These are phyloP conservation scores for Erythrobasidium hasegawianum DNA, from an alignment of 1,284 basidiomycete species.

Conservation along the genomic window DNA sequence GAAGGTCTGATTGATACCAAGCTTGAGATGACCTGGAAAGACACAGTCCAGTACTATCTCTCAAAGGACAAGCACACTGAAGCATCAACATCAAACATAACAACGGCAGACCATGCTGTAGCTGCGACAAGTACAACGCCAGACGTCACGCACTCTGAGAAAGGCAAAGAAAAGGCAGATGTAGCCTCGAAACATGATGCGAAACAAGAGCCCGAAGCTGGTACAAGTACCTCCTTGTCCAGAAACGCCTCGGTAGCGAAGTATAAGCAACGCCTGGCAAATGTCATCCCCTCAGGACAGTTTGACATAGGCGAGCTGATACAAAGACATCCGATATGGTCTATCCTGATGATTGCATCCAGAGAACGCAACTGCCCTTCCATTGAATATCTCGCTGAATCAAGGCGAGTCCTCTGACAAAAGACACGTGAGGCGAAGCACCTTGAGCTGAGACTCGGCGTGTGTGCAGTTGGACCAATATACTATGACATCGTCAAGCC, in stretches of 20 bases:
- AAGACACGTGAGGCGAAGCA: background rate
- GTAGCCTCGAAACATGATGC: background rate
- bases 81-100: background rate
- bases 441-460: background rate
- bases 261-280: conserved; percentile 20
- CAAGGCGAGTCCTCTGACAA: conserved; percentile 10
- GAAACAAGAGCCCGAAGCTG: no score
- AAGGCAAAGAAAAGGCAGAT: background rate
- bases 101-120: no score
- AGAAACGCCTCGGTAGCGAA: conserved; percentile 4
- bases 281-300: conserved; percentile 20
- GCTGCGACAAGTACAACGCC: background rate
- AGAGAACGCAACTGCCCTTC: conserved; percentile 31
- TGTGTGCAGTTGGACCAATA: conserved; percentile 23
- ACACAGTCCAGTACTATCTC: background rate
- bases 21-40: background rate
- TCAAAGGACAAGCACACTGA: background rate
- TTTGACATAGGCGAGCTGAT: conserved; percentile 26
- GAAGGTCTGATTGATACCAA: background rate
- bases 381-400: conserved; percentile 30
- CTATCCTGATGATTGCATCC: background rate
- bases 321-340: background rate
- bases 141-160: no score
- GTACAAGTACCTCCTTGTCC: background rate
- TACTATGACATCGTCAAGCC: conserved; percentile 35